Evolutionary conservation across 306 rosid species (phyloP).

Genomic region (Canavalia ensiformis): DNA sequence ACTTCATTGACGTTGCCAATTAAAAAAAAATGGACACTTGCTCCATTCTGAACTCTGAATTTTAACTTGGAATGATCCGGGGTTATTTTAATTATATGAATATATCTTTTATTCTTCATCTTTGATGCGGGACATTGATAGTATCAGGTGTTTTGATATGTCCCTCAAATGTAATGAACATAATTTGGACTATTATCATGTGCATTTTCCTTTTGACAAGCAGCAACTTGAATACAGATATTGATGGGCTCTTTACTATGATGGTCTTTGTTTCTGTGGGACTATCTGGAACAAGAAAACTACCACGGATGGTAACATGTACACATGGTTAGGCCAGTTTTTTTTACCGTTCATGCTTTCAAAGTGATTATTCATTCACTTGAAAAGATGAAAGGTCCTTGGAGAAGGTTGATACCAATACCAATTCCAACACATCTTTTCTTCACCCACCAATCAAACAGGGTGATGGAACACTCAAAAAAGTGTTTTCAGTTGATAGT

Average conservation of each 20-base stretch:
- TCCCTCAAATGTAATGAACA: constrained; percentile 10
- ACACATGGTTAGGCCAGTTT: background rate
- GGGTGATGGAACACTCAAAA: constrained; percentile 46
- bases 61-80: background rate
- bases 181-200: constrained; percentile 26
- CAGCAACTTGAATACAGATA: constrained; percentile 20
- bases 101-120: background rate
- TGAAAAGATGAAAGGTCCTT: constrained; percentile 26
- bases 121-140: constrained; percentile 1
- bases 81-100: background rate
- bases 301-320: constrained; percentile 19
- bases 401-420: constrained; percentile 16
- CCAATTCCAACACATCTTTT: constrained; percentile 21
- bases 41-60: constrained; percentile 1
- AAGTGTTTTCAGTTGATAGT: constrained; percentile 46
- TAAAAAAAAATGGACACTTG: background rate
- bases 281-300: constrained; percentile 32
- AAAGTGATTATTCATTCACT: constrained; percentile 36
- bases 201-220: constrained; percentile 10
- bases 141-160: constrained; percentile 41
- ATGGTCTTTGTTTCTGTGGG: constrained; percentile 31
- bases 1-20: background rate
- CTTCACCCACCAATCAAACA: constrained; percentile 49
- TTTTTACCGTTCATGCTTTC: constrained; percentile 1
- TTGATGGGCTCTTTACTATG: constrained; percentile 14